Evolutionary conservation across 345 rosid species (phyloP).

Genomic region (Aquilaria yunnanensis): DNA sequence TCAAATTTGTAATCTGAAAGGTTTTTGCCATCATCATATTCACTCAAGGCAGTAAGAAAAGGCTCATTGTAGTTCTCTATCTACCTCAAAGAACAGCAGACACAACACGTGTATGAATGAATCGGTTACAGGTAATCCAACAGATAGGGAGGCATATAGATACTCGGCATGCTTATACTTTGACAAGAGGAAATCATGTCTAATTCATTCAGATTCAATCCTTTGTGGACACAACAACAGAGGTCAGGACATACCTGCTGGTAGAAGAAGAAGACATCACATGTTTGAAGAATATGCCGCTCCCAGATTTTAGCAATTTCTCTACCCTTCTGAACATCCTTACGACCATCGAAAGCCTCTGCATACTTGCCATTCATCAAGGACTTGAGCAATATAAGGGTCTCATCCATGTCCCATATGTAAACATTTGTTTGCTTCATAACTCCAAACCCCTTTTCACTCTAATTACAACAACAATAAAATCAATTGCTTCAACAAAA

Average conservation of each 20-base stretch:
- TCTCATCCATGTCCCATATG: constrained; percentile 94
- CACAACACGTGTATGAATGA: not conserved
- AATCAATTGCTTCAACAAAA: no score
- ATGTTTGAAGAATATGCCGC: constrained; percentile 62
- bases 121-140: not conserved
- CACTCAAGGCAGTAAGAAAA: constrained; percentile 50
- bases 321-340: constrained; percentile 60
- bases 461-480: no score
- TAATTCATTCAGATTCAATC: no score
- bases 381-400: constrained; percentile 84
- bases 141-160: not conserved
- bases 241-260: constrained; percentile 47
- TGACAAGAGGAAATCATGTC: no score
- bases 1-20: constrained; percentile 59
- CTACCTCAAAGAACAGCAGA: constrained; percentile 29
- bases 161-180: not conserved
- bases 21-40: constrained; percentile 65
- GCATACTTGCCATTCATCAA: constrained; percentile 66
- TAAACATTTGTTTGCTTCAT: constrained; percentile 42
- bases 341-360: constrained; percentile 38
- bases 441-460: constrained; percentile 8
- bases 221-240: not conserved
- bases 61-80: constrained; percentile 80
- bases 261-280: constrained; percentile 67
- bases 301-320: constrained; percentile 85